phyloP scores from a whole-genome alignment of 2,329 filamentous ascomycete genomes.

The Botrytis cinerea region DNA sequence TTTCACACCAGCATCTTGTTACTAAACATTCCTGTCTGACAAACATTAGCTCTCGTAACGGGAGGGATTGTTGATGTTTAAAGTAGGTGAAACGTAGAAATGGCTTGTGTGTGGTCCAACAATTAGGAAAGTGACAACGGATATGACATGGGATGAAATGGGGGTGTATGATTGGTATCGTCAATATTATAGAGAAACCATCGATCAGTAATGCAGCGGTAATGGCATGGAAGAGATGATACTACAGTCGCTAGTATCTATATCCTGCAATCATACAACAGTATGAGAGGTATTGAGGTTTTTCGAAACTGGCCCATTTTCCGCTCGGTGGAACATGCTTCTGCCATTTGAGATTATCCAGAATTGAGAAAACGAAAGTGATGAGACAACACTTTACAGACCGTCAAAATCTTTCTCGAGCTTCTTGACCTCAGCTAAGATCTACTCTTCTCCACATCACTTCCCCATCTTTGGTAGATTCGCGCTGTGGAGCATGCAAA shows the following conservation, averaged over 20 bases:
- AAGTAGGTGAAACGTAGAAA: not conserved
- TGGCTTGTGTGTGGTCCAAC: not conserved
- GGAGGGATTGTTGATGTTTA: not conserved
- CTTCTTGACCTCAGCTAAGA: not conserved
- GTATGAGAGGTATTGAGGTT: not conserved
- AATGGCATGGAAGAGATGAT: not conserved
- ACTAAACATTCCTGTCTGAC: not conserved
- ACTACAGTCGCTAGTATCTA: not conserved
- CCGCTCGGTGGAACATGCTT: not conserved
- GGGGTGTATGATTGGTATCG: not conserved
- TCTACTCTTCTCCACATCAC: not conserved
- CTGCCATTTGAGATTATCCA: not conserved
- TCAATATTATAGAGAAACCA: not conserved
- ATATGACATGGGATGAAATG: not conserved
- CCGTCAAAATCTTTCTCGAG: not conserved
- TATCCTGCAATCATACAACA: not conserved
- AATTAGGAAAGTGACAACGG: not conserved
- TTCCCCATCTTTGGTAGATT: not conserved
- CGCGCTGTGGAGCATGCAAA: too few relatives aligned
- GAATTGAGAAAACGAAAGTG: not conserved
- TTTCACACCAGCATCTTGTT: not conserved
- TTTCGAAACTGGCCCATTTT: not conserved
- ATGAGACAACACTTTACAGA: not conserved
- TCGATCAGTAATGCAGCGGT: not conserved
- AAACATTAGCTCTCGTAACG: fast-evolving